Conservation (phyloP, 2,329 filamentous ascomycete species). For the Simplicillium sp. region DNA sequence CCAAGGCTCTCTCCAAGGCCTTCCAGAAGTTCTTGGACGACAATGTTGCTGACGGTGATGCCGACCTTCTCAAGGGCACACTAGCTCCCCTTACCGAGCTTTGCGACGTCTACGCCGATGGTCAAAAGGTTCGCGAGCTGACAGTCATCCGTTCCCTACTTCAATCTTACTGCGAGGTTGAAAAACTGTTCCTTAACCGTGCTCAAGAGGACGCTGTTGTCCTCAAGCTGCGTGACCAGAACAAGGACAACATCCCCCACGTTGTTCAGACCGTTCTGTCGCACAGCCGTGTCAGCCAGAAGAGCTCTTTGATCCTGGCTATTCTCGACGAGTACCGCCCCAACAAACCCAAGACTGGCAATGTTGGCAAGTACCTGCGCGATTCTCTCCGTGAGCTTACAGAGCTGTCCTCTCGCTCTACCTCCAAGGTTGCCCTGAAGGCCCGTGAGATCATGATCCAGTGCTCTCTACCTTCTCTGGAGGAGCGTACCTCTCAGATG, state of each 20-base stretch:
- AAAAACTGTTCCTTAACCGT: constrained; percentile 79
- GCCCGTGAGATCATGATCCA: constrained; percentile 96
- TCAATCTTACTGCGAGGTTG: constrained; percentile 71
- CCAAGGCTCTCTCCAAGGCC: constrained; percentile 75
- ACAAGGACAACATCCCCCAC: constrained; percentile 82
- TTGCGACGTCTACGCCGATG: constrained; percentile 72
- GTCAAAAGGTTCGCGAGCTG: constrained; percentile 85
- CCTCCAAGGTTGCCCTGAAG: constrained; percentile 94
- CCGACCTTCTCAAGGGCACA: constrained; percentile 60
- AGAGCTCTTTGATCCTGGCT: constrained; percentile 87
- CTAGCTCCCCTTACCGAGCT: constrained; percentile 70
- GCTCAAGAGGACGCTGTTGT: constrained; percentile 92
- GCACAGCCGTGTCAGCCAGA: constrained; percentile 82
- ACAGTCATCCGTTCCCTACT: constrained; percentile 71
- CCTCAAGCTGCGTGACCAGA: constrained; percentile 85
- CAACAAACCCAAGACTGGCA: constrained; percentile 84
- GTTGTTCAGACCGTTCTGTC: constrained; percentile 87
- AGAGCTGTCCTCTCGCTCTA: constrained; percentile 69
- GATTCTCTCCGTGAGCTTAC: constrained; percentile 75
- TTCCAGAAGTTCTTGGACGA: constrained; percentile 86
- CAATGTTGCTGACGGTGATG: constrained; percentile 64
- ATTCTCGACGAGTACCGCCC: constrained; percentile 91
- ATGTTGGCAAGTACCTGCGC: constrained; percentile 81
- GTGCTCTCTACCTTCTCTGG: constrained; percentile 88
- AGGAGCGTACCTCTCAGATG: constrained; percentile 94